A percentile compares a stretch with the other conserved stretches of the same genome.
These are phyloP conservation scores for Exophiala sp. DNA, from an alignment of 2,329 filamentous ascomycete species.

Conservation along the genomic window DNA sequence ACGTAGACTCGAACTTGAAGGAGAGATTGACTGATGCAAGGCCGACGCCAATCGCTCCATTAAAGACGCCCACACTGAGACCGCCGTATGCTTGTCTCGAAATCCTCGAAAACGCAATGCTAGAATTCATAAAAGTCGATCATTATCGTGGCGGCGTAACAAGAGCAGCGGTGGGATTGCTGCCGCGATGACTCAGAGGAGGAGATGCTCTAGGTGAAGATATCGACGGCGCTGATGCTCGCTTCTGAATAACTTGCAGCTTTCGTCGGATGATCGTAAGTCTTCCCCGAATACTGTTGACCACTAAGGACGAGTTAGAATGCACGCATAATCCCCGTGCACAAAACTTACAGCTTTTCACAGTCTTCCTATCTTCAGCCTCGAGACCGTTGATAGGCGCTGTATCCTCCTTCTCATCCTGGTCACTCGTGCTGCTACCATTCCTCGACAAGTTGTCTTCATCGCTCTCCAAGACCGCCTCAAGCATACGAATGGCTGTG, in stretches of 20 bases:
- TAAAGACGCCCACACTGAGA: too few species aligned
- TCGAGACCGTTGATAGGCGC: conserved; percentile 42
- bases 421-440: conserved; percentile 27
- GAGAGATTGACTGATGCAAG: too few species aligned
- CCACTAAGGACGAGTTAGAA: conserved; percentile 38
- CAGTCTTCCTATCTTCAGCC: conserved; percentile 47
- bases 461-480: conserved; percentile 86
- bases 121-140: neutral
- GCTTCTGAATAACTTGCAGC: conserved; percentile 46
- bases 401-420: conserved; percentile 35
- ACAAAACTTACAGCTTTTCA: conserved; percentile 47
- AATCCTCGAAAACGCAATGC: neutral
- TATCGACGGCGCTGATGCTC: conserved; percentile 40
- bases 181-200: conserved; percentile 23
- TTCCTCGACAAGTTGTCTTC: conserved; percentile 44
- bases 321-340: neutral
- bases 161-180: conserved; percentile 11
- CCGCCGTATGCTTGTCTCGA: neutral
- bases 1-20: too few species aligned
- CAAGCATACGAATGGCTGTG: conserved; percentile 90
- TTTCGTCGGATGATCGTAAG: conserved; percentile 48
- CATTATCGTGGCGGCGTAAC: conserved; percentile 20
- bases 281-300: conserved; percentile 48
- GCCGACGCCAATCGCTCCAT: too few species aligned
- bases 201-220: conserved; percentile 27